Conservation (phyloP, 2,329 filamentous ascomycete genomes). For the Salinomyces thailandicus region DNA sequence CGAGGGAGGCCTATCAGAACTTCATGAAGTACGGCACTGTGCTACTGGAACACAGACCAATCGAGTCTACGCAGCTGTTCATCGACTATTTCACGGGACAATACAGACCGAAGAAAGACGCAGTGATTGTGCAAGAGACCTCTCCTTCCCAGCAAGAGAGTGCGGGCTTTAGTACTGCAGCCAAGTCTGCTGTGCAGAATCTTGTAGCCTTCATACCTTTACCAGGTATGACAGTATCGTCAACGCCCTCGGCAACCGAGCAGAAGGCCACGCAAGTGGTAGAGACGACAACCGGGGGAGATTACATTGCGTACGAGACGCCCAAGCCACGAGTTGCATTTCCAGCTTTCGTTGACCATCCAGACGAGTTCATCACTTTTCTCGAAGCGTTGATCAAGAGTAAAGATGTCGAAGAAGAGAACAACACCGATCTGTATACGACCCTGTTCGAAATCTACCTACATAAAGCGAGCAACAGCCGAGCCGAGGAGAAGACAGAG, state of each 20-base stretch:
- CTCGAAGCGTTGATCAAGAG: slow-evolving; percentile 77
- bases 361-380: slow-evolving; percentile 84
- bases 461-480: slow-evolving; percentile 70
- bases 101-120: slow-evolving; percentile 63
- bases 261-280: slow-evolving; percentile 35
- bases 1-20: slow-evolving; percentile 72
- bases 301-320: slow-evolving; percentile 55
- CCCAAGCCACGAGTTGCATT: slow-evolving; percentile 84
- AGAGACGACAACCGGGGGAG: slow-evolving; percentile 42
- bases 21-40: slow-evolving; percentile 93
- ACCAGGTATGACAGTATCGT: slow-evolving; percentile 66
- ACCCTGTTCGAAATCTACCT: slow-evolving; percentile 98
- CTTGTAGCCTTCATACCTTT: slow-evolving; percentile 73
- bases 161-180: slow-evolving; percentile 32
- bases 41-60: slow-evolving; percentile 73
- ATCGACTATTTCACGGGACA: slow-evolving; percentile 88
- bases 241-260: slow-evolving; percentile 34
- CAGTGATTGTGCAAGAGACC: slow-evolving; percentile 40
- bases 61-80: slow-evolving; percentile 75
- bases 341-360: slow-evolving; percentile 90
- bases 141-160: slow-evolving; percentile 23
- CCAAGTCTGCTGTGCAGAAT: slow-evolving; percentile 73
- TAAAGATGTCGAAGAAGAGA: slow-evolving; percentile 56
- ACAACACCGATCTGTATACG: slow-evolving; percentile 80
- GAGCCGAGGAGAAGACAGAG: slow-evolving; percentile 57